Evolutionary conservation across 441 rosid species (phyloP).

Genomic region (Geranium incanum): DNA sequence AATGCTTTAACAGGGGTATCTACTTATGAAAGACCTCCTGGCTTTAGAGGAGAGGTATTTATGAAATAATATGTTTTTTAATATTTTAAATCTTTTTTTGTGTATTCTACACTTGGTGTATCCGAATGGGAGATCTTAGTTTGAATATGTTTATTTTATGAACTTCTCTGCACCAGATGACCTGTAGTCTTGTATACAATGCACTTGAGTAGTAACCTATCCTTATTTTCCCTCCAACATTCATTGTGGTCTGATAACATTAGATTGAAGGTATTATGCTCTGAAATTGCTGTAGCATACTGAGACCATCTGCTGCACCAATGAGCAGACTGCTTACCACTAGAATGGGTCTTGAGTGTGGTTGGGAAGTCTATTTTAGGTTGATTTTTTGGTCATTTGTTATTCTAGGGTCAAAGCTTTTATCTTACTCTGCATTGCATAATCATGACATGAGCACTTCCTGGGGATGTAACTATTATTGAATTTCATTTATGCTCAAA

Average conservation of each 20-base stretch:
- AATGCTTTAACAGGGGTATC: constrained; percentile 83
- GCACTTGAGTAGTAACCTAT: not conserved
- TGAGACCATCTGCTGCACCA: not conserved
- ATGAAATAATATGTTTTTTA: constrained; percentile 10
- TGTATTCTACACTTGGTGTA: not conserved
- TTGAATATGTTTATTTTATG: not conserved
- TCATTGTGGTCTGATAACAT: not conserved
- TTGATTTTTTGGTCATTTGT: not conserved
- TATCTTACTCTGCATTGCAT: not conserved
- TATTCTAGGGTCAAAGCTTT: not conserved
- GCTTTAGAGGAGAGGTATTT: constrained; percentile 71
- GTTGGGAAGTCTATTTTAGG: not conserved
- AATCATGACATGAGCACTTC: constrained; percentile 1
- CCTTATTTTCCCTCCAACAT: not conserved
- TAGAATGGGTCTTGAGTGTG: not conserved
- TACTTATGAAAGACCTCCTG: constrained; percentile 80
- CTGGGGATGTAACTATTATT: not conserved
- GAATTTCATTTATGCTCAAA: not conserved
- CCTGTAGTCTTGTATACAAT: not conserved
- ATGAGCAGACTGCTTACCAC: not conserved
- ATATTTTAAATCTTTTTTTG: constrained; percentile 17
- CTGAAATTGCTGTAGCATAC: not conserved
- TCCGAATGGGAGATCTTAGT: not conserved
- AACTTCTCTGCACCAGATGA: not conserved
- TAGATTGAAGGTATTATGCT: not conserved